These are phyloP conservation scores for Coniochaeta sp. DNA, from an alignment of 2,329 filamentous ascomycete genomes.

Conservation along the genomic window DNA sequence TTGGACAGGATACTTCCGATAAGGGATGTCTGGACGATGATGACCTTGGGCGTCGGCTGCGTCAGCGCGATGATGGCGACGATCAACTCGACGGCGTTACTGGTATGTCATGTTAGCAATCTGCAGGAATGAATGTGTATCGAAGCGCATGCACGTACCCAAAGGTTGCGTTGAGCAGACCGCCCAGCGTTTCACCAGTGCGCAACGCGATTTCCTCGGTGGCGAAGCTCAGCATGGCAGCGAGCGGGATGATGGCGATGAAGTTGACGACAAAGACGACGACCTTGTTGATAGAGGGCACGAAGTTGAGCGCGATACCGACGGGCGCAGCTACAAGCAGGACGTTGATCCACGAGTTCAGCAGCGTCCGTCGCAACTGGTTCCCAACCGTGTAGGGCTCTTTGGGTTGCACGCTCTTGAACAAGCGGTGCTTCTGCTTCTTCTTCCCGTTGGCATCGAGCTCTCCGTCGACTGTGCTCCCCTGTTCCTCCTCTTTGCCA, in stretches of 20 bases:
- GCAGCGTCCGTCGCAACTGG: slow-evolving; percentile 66
- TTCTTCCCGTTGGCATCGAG: slow-evolving; percentile 20
- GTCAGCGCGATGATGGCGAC: slow-evolving; percentile 78
- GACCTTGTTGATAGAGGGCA: slow-evolving; percentile 44
- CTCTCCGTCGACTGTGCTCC: slow-evolving; percentile 9
- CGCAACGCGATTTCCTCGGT: slow-evolving; percentile 84
- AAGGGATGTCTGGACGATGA: slow-evolving; percentile 87
- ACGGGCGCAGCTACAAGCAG: slow-evolving; percentile 71
- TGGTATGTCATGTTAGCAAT: slow-evolving; percentile 13
- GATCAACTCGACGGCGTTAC: slow-evolving; percentile 83
- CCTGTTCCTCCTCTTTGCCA: slow-evolving; percentile 18
- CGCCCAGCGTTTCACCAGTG: slow-evolving; percentile 79
- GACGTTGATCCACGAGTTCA: slow-evolving; percentile 83
- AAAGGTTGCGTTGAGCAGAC: slow-evolving; percentile 84
- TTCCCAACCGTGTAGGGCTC: slow-evolving; percentile 52
- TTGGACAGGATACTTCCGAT: slow-evolving; percentile 91
- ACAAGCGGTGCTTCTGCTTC: slow-evolving; percentile 34
- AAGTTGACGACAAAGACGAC: slow-evolving; percentile 86
- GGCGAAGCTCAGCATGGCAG: slow-evolving; percentile 77
- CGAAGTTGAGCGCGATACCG: slow-evolving; percentile 69
- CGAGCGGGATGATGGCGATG: slow-evolving; percentile 84
- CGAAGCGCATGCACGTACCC: slow-evolving; percentile 43
- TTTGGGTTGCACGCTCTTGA: slow-evolving; percentile 41
- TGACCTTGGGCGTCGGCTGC: slow-evolving; percentile 53
- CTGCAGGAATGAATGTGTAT: background rate